These are phyloP conservation scores for Pleurotus sapidus DNA, from an alignment of 768 basidiomycete genomes.

Conservation along the genomic window DNA sequence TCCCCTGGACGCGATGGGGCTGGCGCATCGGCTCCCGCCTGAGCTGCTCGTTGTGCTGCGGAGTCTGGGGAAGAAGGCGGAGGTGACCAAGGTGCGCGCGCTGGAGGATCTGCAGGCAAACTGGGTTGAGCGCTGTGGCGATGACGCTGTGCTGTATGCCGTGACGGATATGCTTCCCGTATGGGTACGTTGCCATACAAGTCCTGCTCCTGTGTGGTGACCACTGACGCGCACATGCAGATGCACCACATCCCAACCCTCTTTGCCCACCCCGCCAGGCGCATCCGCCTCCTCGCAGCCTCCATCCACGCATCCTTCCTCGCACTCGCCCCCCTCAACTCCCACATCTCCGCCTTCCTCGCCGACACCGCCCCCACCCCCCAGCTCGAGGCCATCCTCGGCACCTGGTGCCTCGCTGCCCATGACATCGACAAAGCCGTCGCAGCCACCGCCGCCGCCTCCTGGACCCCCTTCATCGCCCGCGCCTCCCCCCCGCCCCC, in stretches of 20 bases:
- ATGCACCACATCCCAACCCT: slow-evolving; percentile 84
- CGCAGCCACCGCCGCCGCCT: slow-evolving; percentile 40
- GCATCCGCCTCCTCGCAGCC: slow-evolving; percentile 61
- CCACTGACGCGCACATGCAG: slow-evolving; percentile 32
- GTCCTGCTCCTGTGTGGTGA: neutral
- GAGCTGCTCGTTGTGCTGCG: slow-evolving; percentile 82
- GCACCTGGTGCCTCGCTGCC: slow-evolving; percentile 70
- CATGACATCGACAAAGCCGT: slow-evolving; percentile 73
- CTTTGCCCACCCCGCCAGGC: slow-evolving; percentile 76
- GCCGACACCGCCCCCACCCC: slow-evolving; percentile 39
- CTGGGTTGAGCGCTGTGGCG: slow-evolving; percentile 59
- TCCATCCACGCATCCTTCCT: slow-evolving; percentile 66
- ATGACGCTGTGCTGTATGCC: slow-evolving; percentile 35
- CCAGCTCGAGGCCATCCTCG: slow-evolving; percentile 57
- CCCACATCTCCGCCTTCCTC: slow-evolving; percentile 49
- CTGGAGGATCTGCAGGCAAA: slow-evolving; percentile 75
- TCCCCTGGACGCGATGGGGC: slow-evolving; percentile 82
- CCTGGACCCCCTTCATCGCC: slow-evolving; percentile 47
- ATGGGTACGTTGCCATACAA: slow-evolving; percentile 70
- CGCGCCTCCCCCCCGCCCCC: slow-evolving; percentile 59
- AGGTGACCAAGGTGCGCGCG: slow-evolving; percentile 78
- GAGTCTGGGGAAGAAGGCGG: slow-evolving; percentile 85
- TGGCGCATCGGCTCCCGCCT: slow-evolving; percentile 70
- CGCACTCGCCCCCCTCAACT: slow-evolving; percentile 43
- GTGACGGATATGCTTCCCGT: slow-evolving; percentile 74